phyloP scores from a whole-genome alignment of 2,329 filamentous ascomycete species.

The Xylaria polymorpha region DNA sequence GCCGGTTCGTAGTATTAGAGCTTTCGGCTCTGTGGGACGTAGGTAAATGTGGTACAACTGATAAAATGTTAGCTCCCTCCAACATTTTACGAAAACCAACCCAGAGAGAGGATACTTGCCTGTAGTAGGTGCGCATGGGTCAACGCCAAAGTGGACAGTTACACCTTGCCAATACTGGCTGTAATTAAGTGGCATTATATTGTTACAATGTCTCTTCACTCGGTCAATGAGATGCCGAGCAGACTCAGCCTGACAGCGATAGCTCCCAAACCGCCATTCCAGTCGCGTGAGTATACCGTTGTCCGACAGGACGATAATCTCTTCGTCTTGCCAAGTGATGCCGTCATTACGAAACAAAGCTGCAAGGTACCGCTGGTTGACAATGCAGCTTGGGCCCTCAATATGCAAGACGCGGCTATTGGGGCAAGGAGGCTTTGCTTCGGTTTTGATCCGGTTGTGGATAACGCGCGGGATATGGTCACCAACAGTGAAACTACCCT shows the following conservation, averaged over 20 bases:
- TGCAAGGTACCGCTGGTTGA: slow-evolving; percentile 56
- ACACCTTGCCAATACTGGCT: slow-evolving; percentile 28
- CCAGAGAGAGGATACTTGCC: neutral
- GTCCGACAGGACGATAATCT: slow-evolving; percentile 50
- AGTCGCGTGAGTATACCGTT: slow-evolving; percentile 47
- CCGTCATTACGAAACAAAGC: slow-evolving; percentile 54
- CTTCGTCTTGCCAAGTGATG: slow-evolving; percentile 62
- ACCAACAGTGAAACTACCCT: slow-evolving; percentile 56
- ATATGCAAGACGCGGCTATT: slow-evolving; percentile 64
- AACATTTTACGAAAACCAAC: neutral
- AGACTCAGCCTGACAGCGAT: slow-evolving; percentile 65
- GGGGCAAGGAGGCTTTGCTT: slow-evolving; percentile 43
- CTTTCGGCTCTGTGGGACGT: neutral
- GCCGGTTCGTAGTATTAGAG: neutral
- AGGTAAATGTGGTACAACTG: neutral
- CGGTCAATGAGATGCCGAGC: slow-evolving; percentile 45
- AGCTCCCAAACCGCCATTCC: slow-evolving; percentile 67
- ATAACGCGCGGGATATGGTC: slow-evolving; percentile 54
- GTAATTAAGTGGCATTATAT: neutral
- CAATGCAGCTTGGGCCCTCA: slow-evolving; percentile 57
- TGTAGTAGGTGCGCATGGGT: slow-evolving; percentile 36
- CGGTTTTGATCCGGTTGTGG: slow-evolving; percentile 62
- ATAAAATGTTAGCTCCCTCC: slow-evolving; percentile 7
- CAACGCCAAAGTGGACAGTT: slow-evolving; percentile 37
- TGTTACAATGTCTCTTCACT: slow-evolving; percentile 4